Conservation (phyloP, 306 rosid species). For the apple (Malus domestica) region DNA sequence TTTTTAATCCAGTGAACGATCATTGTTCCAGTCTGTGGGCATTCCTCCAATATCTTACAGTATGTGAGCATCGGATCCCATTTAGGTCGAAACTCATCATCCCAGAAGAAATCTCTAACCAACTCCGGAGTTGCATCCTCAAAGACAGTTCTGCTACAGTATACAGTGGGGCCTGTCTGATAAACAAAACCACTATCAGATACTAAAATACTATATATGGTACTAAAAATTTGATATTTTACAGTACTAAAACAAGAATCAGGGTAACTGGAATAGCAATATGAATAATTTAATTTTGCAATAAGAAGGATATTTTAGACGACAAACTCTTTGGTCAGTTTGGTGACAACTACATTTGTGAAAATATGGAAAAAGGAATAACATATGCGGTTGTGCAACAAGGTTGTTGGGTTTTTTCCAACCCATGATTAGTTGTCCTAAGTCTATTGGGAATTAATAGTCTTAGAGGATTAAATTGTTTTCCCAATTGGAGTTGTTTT, state of each 20-base stretch:
- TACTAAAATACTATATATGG: background rate
- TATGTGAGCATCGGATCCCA: constrained; percentile 90
- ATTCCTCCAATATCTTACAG: constrained; percentile 77
- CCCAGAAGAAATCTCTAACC: constrained; percentile 99
- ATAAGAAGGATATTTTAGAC: background rate
- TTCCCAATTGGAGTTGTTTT: too few relatives aligned
- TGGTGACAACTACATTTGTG: background rate
- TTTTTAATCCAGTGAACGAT: constrained; percentile 94
- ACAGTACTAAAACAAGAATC: background rate
- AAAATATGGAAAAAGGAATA: background rate
- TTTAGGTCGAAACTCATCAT: constrained; percentile 89
- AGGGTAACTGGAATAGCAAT: background rate
- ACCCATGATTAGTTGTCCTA: too few relatives aligned
- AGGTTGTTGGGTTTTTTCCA: background rate
- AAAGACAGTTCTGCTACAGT: constrained; percentile 82
- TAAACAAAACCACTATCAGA: constrained; percentile 31
- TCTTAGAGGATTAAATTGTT: too few relatives aligned
- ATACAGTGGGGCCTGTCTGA: constrained; percentile 80
- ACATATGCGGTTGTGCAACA: background rate
- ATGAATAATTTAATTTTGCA: background rate
- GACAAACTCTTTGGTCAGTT: background rate
- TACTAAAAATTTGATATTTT: background rate
- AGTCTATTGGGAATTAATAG: too few relatives aligned
- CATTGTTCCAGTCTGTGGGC: constrained; percentile 64
- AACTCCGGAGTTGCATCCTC: constrained; percentile 92